Conservation (phyloP, 2,329 filamentous ascomycete genomes). For the Hypoxylon sp. region DNA sequence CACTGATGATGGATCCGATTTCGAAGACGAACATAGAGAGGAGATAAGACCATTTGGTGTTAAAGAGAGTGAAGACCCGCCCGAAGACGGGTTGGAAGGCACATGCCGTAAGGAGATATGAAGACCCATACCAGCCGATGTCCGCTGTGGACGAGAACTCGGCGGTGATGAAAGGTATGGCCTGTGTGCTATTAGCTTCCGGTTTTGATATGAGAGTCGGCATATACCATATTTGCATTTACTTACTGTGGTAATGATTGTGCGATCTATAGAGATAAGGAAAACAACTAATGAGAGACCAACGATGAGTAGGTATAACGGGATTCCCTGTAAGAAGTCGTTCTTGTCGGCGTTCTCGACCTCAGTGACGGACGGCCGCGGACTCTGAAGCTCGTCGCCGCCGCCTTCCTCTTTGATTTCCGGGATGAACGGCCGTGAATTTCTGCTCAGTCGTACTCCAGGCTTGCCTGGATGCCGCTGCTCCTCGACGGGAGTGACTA, state of each 20-base stretch:
- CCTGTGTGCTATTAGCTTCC: conserved; percentile 35
- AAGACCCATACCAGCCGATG: conserved; percentile 54
- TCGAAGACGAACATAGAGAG: conserved; percentile 53
- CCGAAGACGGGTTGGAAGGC: conserved; percentile 57
- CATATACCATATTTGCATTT: not conserved
- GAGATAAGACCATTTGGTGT: conserved; percentile 53
- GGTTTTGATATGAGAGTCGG: not conserved
- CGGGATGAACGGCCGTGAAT: conserved; percentile 34
- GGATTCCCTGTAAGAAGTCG: conserved; percentile 39
- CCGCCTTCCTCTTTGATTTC: conserved; percentile 39
- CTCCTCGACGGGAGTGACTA: conserved; percentile 44
- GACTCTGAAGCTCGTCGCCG: conserved; percentile 36
- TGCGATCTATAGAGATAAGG: conserved; percentile 50
- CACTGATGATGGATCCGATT: conserved; percentile 58
- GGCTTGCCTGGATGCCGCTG: conserved; percentile 48
- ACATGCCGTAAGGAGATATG: conserved; percentile 56
- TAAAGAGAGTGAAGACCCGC: conserved; percentile 56
- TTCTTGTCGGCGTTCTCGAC: conserved; percentile 20
- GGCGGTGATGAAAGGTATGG: conserved; percentile 53
- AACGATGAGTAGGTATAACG: conserved; percentile 44
- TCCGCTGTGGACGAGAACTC: conserved; percentile 55
- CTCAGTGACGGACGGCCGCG: conserved; percentile 17
- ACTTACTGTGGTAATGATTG: conserved; percentile 50
- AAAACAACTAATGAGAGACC: conserved; percentile 50
- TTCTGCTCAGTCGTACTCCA: conserved; percentile 27